These are phyloP conservation scores for Micromonas pusilla DNA, from an alignment of 139 green algal species.

Conservation along the genomic window DNA sequence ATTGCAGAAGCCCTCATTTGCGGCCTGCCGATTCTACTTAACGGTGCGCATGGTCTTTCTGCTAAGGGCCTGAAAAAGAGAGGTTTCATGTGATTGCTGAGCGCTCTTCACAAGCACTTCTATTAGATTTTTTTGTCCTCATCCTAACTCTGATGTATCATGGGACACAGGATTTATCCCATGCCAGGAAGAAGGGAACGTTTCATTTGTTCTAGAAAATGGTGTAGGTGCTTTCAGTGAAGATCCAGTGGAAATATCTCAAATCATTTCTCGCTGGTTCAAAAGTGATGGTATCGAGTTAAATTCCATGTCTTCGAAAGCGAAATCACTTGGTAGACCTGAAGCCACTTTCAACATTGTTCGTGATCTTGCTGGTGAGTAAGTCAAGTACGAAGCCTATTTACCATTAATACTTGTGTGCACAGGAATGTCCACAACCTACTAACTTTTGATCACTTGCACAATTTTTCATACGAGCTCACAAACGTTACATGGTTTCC, in stretches of 20 bases:
- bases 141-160: background rate
- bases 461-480: too few relatives aligned
- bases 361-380: constrained; percentile 2
- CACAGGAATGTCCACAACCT: too few relatives aligned
- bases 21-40: constrained; percentile 11
- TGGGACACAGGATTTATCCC: constrained; percentile 19
- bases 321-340: constrained; percentile 12
- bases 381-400: background rate
- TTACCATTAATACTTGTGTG: background rate
- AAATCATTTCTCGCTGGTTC: constrained; percentile 12
- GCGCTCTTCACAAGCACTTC: background rate
- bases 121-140: background rate
- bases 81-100: too few relatives aligned
- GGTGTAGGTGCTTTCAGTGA: constrained; percentile 15
- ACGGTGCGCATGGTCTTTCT: too few relatives aligned
- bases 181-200: constrained; percentile 24
- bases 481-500: too few relatives aligned
- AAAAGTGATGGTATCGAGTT: background rate
- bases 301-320: background rate
- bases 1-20: constrained; percentile 21
- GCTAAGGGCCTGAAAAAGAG: too few relatives aligned
- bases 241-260: background rate
- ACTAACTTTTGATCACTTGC: too few relatives aligned
- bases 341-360: constrained; percentile 26
- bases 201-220: constrained; percentile 18